Base-by-base conservation (phyloP, 2,329 filamentous ascomycete species). In the Zarea fungicola region DNA sequence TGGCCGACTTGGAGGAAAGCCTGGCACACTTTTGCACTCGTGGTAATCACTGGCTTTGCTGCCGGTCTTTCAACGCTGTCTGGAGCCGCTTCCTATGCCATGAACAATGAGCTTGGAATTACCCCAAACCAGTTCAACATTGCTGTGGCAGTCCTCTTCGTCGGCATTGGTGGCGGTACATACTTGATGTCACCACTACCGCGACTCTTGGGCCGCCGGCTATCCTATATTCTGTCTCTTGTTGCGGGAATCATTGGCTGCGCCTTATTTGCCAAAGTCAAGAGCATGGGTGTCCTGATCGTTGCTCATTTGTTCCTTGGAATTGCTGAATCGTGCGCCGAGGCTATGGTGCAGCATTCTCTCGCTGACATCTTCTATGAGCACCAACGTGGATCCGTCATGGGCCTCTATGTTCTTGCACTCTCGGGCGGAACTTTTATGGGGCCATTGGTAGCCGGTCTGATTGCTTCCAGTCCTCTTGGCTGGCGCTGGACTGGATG, bases 221-320 rank as follows among this genome's bases (percentile, higher is more conserved):
- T 78, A 40, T 64, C 74, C n/a, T 81, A 80, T 55, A 60, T 81
- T 39, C 62, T 81, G 36, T 76, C 75, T 49, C 66, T 78, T 53
- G 50, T 72, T 1, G 70, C 68, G 53, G 72, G 74, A 5, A 56
- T 79, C 6, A 65, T 73, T 18, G 77, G 77, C 2, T 71, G 73
- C 23, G 70, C 78, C 47, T 80, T 77, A 76, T 75, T 80, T 42
- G 75, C 75, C 8, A 63, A 63, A 21, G 65, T 74, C 10, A 55
- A 67, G 42, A 68, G 58, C 19, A 66, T 64, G 1, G 58, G 63
- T 14, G 74, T 78, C 49, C 71, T 74, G 3, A 71, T 80, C 48
- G 77, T 74, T 69, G 75, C 74, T 40, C 77, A 80, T 57, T 65
- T 80, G 3, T 80, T 80, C 48, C 74, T 80, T 3, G 77, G 77